Evolutionary conservation across 495 filamentous ascomycete species (phyloP).

Genomic region (Barbatosphaeria neglecta): DNA sequence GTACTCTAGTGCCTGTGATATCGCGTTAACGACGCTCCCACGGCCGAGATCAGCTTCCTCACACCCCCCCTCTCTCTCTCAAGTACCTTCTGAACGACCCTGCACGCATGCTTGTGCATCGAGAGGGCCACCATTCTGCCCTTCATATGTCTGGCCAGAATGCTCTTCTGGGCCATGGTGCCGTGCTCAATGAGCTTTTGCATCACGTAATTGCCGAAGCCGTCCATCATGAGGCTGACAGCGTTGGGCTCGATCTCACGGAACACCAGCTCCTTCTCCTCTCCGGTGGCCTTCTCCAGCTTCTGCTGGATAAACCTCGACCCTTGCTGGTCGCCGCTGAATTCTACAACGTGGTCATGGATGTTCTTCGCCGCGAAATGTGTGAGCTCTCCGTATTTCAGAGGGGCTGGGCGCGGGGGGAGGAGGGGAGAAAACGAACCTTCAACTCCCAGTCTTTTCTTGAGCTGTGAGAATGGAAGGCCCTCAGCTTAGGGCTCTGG

Average conservation of each 20-base stretch:
- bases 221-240: constrained; percentile 85
- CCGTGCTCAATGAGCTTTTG: constrained; percentile 98
- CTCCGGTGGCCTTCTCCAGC: constrained; percentile 86
- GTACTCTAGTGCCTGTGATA: constrained; percentile 70
- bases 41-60: background rate
- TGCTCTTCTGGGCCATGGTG: constrained; percentile 84
- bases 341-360: constrained; percentile 81
- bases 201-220: constrained; percentile 97
- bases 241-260: constrained; percentile 72
- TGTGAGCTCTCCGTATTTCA: constrained; percentile 1
- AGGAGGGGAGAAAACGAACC: constrained; percentile 17
- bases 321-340: constrained; percentile 89
- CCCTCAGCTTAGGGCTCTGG: constrained; percentile 63
- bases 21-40: background rate
- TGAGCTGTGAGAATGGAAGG: constrained; percentile 66
- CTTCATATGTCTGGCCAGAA: constrained; percentile 76
- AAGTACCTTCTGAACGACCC: constrained; percentile 93
- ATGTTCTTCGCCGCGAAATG: constrained; percentile 55
- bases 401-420: too few relatives aligned
- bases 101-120: constrained; percentile 85
- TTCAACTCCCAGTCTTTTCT: constrained; percentile 78
- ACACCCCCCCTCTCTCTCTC: constrained; percentile 2
- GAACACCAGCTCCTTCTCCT: constrained; percentile 94
- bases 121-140: constrained; percentile 70
- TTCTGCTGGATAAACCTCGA: constrained; percentile 95